Evolutionary conservation across 1,284 basidiomycete species (phyloP), one percentile per base, ranked within the genome.

Genomic region (Melampsora americana): DNA sequence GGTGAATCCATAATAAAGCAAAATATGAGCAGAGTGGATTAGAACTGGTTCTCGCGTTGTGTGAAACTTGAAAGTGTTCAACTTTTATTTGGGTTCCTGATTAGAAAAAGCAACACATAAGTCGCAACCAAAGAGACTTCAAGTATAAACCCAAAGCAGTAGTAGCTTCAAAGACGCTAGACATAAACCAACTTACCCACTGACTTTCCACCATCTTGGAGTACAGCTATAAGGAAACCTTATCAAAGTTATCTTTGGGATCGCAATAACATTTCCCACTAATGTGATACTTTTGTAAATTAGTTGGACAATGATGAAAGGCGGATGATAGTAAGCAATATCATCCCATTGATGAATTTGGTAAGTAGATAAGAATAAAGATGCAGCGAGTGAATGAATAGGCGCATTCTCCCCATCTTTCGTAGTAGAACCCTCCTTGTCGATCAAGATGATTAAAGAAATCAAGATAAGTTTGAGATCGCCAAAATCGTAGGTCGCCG

Each of bases 321-420:
- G 46, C 5, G 6, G 16, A n/a, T 26, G 69, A 11, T 35, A 70
- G 32, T 32, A 79, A 56, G 79, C 80, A 26, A 81, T 79, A 42
- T 81, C 80, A 26, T 77, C 44, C 68, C 80, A 81, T 64, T 77
- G 71, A 80, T 92, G 90, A 23, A 92, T 85, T 80, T 91, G 87
- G 77, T 89, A 86, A 82, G 87, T 89, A 68, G 85, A 81, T 1
- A 89, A 87, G 79, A 93, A 91, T 28, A 93, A 82, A 0, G 89
- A 87, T 0, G 87, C 90, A 1, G 89, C 92, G 76, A 93, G 91
- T 69, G 89, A 90, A 80, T 93, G 91, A 9, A 93, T 87, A 3
- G 92, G 92, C 9, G 93, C 92, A 81, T n/a, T 94, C 92, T 69
- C 92, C 92, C 91, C 91, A 92, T 69, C 90, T 86, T 86, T 93